Evolutionary conservation across 73 alveolate species (phyloP).

Genomic region (Paramecium sexaurelia): DNA sequence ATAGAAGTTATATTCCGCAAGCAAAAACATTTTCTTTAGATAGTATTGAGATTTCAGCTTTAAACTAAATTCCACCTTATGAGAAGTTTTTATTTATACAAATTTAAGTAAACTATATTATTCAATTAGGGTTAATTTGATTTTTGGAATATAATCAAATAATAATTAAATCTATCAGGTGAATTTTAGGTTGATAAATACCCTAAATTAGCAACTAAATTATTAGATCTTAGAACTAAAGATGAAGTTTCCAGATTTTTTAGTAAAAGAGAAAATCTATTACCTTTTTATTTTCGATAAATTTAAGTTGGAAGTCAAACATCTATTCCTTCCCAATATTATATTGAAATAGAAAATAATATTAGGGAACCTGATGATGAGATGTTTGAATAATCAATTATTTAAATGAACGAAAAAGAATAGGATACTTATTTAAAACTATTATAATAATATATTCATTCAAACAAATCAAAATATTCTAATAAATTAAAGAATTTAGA

Average conservation of each 20-base stretch:
- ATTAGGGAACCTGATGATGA: neutral
- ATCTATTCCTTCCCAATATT: neutral
- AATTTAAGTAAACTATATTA: neutral
- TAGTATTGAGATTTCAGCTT: neutral
- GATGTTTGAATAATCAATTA: conserved; percentile 34
- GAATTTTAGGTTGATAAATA: neutral
- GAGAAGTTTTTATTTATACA: neutral
- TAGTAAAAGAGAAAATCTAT: conserved; percentile 16
- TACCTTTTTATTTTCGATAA: neutral
- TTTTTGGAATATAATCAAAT: neutral
- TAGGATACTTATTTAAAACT: neutral
- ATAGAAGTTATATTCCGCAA: neutral
- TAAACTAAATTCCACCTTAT: neutral
- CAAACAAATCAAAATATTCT: conserved; percentile 24
- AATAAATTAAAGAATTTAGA: conserved; percentile 10
- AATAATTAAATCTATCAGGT: neutral
- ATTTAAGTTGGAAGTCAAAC: neutral
- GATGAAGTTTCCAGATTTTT: neutral
- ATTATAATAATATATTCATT: neutral
- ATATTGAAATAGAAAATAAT: conserved; percentile 1
- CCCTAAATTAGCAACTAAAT: conserved; percentile 40
- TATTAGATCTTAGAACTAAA: conserved; percentile 16
- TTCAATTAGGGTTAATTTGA: neutral
- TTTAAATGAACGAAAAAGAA: conserved; percentile 51
- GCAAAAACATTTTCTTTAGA: neutral